phyloP scores from a whole-genome alignment of 352 stramenopile species.

The Detonula confervacea region DNA sequence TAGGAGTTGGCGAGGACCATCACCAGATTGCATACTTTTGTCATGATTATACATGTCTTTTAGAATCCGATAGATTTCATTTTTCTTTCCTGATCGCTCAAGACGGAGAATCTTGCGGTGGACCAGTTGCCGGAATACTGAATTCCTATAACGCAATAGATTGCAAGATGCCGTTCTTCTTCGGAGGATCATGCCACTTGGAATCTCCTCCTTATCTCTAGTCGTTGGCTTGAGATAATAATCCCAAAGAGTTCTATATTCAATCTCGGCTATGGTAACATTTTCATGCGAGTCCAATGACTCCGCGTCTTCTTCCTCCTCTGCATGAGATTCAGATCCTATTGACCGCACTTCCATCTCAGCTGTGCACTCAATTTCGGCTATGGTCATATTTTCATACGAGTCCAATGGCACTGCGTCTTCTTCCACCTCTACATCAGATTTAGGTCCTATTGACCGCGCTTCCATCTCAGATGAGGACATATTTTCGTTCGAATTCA shows the following conservation, averaged over 20 bases:
- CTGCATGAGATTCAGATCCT: background rate
- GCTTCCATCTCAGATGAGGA: background rate
- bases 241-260: conserved; percentile 23
- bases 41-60: conserved; percentile 35
- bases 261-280: background rate
- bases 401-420: background rate
- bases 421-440: background rate
- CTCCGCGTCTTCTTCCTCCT: background rate
- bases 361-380: background rate
- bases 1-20: conserved; percentile 29
- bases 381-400: background rate
- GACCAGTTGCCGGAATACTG: conserved; percentile 28
- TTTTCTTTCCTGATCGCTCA: conserved; percentile 21
- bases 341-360: background rate
- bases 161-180: conserved; percentile 19
- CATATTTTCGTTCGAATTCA: conserved; percentile 2
- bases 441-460: background rate
- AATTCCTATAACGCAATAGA: conserved; percentile 38
- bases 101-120: conserved; percentile 28
- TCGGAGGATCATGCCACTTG: conserved; percentile 38
- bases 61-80: conserved; percentile 35
- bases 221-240: conserved; percentile 34
- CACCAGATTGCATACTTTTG: conserved; percentile 9
- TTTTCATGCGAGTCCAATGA: background rate
- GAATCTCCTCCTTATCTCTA: conserved; percentile 37